Conservation (phyloP, 176 grass and related monocot genomes). For the Musa acuminata region DNA sequence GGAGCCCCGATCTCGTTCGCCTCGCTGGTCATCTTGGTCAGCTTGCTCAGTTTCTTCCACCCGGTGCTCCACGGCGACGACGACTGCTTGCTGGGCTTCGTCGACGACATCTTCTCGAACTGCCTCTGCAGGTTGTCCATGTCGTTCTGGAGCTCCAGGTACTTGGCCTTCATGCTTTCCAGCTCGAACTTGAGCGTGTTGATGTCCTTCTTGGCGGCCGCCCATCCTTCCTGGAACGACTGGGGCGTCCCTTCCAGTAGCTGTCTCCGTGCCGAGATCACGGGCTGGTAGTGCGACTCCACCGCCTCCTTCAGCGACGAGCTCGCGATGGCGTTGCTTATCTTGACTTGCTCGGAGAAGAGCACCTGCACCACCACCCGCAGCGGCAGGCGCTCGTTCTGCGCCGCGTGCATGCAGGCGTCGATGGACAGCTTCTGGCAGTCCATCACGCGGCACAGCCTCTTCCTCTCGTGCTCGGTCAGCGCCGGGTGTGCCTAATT, state of each 20-base stretch:
- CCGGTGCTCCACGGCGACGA: slow-evolving; percentile 75
- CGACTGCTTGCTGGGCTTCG: slow-evolving; percentile 33
- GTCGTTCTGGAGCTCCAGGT: slow-evolving; percentile 87
- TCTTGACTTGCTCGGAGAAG: slow-evolving; percentile 95
- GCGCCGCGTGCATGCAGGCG: slow-evolving; percentile 94
- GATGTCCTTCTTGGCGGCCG: slow-evolving; percentile 96
- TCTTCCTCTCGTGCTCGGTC: slow-evolving; percentile 91
- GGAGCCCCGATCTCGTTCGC: too few species aligned
- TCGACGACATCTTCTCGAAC: slow-evolving; percentile 35
- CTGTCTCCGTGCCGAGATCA: slow-evolving; percentile 44
- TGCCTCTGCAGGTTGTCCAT: slow-evolving; percentile 79
- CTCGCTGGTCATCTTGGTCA: too few species aligned
- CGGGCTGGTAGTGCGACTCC: slow-evolving; percentile 11
- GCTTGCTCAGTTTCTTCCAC: slow-evolving; percentile 74
- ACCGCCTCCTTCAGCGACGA: slow-evolving; percentile 23
- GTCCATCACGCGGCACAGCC: slow-evolving; percentile 92
- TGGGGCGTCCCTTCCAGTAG: slow-evolving; percentile 84
- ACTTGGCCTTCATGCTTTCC: slow-evolving; percentile 96
- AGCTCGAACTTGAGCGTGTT: slow-evolving; percentile 99
- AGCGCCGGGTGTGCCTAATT: slow-evolving; percentile 66
- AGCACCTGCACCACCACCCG: slow-evolving; percentile 97
- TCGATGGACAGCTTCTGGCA: slow-evolving; percentile 99
- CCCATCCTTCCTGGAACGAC: slow-evolving; percentile 98
- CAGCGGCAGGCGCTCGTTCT: slow-evolving; percentile 95
- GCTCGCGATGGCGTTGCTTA: slow-evolving; percentile 79